phyloP scores from a whole-genome alignment of 2,329 filamentous ascomycete genomes.

The Colletotrichum sublineola region DNA sequence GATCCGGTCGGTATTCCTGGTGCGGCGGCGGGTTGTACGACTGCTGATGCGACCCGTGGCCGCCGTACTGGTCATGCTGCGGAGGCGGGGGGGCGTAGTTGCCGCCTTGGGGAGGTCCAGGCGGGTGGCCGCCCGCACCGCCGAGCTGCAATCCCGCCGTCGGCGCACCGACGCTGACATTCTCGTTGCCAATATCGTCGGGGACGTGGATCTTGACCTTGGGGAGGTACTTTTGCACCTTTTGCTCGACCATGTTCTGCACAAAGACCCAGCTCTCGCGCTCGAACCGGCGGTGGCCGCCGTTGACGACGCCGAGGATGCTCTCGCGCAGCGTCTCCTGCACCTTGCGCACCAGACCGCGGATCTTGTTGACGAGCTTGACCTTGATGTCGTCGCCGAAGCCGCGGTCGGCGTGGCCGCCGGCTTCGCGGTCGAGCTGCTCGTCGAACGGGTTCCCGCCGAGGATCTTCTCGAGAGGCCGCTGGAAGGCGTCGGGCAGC shows the following conservation, averaged over 20 bases:
- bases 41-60: constrained; percentile 46
- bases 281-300: constrained; percentile 62
- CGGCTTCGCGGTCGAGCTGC: constrained; percentile 55
- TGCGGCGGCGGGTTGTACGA: constrained; percentile 46
- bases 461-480: constrained; percentile 60
- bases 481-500: constrained; percentile 58
- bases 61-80: constrained; percentile 39
- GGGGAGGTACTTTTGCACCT: constrained; percentile 61
- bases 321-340: constrained; percentile 60
- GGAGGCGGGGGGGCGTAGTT: constrained; percentile 42
- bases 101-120: constrained; percentile 45
- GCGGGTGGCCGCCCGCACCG: constrained; percentile 47
- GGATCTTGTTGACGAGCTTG: constrained; percentile 60
- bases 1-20: constrained; percentile 38
- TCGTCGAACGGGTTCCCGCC: constrained; percentile 62
- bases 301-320: constrained; percentile 60
- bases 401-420: constrained; percentile 51
- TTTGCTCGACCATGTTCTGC: constrained; percentile 59
- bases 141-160: constrained; percentile 49
- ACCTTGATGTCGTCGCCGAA: constrained; percentile 59
- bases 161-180: constrained; percentile 58
- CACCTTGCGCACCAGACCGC: constrained; percentile 58
- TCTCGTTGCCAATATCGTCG: constrained; percentile 62
- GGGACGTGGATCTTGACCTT: constrained; percentile 60
- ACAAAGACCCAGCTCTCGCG: constrained; percentile 61